Conservation (phyloP, 2,329 filamentous ascomycete species). For the Phaeoacremonium minimum region DNA sequence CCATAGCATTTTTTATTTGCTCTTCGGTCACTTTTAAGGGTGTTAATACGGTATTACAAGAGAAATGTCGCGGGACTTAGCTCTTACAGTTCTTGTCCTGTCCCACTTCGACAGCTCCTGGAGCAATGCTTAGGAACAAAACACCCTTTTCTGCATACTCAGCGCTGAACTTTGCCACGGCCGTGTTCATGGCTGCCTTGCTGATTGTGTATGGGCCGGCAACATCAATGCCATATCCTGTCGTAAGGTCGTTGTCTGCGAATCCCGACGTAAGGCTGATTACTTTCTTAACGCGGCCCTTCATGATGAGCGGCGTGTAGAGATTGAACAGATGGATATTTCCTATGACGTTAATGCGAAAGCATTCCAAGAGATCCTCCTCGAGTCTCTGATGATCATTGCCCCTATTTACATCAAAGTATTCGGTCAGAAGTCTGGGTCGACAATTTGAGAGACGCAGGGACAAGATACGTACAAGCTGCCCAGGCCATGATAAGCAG, state of each 20-base stretch:
- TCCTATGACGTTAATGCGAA: conserved; percentile 45
- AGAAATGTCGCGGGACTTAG: neutral
- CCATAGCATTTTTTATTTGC: conserved; percentile 14
- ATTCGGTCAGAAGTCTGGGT: too few species aligned
- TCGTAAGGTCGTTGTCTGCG: conserved; percentile 39
- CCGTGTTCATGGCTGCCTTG: conserved; percentile 49
- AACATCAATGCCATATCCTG: conserved; percentile 26
- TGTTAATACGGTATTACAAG: neutral
- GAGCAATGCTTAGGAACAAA: conserved; percentile 45
- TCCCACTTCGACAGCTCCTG: conserved; percentile 44
- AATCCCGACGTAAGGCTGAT: conserved; percentile 42
- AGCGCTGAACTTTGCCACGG: conserved; percentile 47
- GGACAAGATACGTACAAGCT: conserved; percentile 25
- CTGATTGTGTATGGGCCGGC: conserved; percentile 35
- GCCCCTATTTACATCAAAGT: neutral
- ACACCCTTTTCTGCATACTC: conserved; percentile 45
- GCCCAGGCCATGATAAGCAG: conserved; percentile 25
- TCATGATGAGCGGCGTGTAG: conserved; percentile 47
- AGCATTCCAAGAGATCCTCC: conserved; percentile 21
- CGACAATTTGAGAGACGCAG: too few species aligned
- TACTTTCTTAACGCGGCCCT: conserved; percentile 50
- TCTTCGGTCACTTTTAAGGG: conserved; percentile 17
- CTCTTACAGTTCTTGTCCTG: conserved; percentile 18
- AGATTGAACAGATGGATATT: conserved; percentile 48
- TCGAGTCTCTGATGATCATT: conserved; percentile 19